phyloP scores from a whole-genome alignment of 2,329 filamentous ascomycete species.

The Epichloe uncinata region DNA sequence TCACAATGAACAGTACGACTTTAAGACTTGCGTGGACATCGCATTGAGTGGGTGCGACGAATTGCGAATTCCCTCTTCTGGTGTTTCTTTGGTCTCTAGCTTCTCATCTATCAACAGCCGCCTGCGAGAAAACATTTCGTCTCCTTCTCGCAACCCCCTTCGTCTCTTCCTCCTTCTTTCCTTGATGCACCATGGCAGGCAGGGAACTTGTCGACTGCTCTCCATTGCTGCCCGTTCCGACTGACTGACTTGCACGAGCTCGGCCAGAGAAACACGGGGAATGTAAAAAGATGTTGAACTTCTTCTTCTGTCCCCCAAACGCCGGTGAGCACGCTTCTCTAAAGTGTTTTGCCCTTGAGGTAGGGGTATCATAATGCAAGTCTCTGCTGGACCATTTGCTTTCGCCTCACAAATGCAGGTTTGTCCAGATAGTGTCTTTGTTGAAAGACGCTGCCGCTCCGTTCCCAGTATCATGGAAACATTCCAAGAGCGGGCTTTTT shows the following conservation, averaged over 20 bases:
- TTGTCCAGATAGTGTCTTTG: conserved; percentile 26
- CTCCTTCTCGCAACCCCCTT: background rate
- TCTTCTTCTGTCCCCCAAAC: conserved; percentile 31
- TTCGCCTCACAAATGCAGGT: conserved; percentile 26
- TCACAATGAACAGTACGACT: too few species aligned
- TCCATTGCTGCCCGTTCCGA: conserved; percentile 4
- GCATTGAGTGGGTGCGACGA: background rate
- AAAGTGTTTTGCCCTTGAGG: conserved; percentile 20
- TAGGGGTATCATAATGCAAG: conserved; percentile 28
- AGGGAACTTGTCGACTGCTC: background rate
- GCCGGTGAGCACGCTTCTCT: conserved; percentile 21
- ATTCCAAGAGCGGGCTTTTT: conserved; percentile 5
- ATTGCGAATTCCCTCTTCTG: background rate
- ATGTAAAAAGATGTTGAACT: conserved; percentile 34
- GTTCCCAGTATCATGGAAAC: conserved; percentile 23
- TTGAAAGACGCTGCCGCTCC: conserved; percentile 32
- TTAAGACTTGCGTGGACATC: too few species aligned
- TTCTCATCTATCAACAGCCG: conserved; percentile 4
- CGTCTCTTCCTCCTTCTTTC: background rate
- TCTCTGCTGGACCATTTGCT: conserved; percentile 17
- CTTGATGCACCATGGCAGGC: background rate
- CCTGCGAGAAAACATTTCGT: background rate
- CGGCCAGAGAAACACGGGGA: conserved; percentile 26
- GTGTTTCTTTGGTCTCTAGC: conserved; percentile 7
- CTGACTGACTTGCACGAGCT: conserved; percentile 23